Conservation (phyloP, 768 basidiomycete species). For the Russula foetens region DNA sequence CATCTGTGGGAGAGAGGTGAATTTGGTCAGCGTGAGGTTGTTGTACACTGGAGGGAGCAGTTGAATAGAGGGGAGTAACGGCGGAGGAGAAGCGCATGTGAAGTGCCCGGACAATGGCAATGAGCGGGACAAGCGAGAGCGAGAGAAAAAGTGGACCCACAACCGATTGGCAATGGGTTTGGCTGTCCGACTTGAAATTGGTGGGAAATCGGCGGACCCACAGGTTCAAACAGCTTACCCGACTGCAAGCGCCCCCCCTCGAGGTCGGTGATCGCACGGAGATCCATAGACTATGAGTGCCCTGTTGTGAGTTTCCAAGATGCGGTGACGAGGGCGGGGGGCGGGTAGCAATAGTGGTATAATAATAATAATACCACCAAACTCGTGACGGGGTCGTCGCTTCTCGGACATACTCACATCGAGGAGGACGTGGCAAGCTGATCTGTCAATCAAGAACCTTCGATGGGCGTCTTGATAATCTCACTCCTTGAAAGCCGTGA, state of each 20-base stretch:
- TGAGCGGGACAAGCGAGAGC: neutral
- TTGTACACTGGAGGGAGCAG: neutral
- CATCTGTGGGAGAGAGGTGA: neutral
- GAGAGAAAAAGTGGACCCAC: constrained; percentile 16
- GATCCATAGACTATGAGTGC: constrained; percentile 7
- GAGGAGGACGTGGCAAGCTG: constrained; percentile 2
- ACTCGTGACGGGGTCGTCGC: neutral
- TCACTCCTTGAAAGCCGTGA: neutral
- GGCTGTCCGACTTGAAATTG: constrained; percentile 4
- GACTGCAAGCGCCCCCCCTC: constrained; percentile 12
- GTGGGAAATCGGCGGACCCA: constrained; percentile 16
- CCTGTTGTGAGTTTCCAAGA: neutral
- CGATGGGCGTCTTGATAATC: constrained; percentile 3
- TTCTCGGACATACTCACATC: constrained; percentile 4
- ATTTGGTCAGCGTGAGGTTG: constrained; percentile 15
- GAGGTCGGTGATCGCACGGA: constrained; percentile 12
- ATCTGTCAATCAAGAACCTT: neutral
- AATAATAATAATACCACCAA: neutral
- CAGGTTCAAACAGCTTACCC: constrained; percentile 18
- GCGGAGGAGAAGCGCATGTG: constrained; percentile 5
- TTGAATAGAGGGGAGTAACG: neutral
- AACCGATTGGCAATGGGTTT: constrained; percentile 11
- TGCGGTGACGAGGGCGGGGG: neutral
- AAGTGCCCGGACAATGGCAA: neutral
- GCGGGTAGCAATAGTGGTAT: neutral